These are phyloP conservation scores for Amanita thiersii DNA, from an alignment of 768 basidiomycete genomes.

Conservation along the genomic window DNA sequence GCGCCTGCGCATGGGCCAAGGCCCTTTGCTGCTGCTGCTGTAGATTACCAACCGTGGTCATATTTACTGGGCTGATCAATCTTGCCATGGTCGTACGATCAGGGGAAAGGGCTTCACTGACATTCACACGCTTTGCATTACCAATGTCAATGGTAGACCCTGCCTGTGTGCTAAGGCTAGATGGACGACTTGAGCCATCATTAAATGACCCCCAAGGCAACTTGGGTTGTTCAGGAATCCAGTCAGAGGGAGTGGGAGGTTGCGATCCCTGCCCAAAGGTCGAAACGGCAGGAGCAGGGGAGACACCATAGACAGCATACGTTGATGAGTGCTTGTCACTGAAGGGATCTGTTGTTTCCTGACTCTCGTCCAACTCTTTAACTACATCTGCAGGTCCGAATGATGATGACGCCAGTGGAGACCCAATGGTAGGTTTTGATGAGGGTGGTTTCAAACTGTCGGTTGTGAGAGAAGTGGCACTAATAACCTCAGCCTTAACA, in stretches of 20 bases:
- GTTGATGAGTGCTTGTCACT: slow-evolving; percentile 47
- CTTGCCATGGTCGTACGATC: slow-evolving; percentile 59
- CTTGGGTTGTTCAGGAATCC: slow-evolving; percentile 29
- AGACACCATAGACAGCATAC: slow-evolving; percentile 23
- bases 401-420: slow-evolving; percentile 62
- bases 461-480: slow-evolving; percentile 31
- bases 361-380: slow-evolving; percentile 45
- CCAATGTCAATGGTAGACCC: slow-evolving; percentile 52
- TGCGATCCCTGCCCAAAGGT: slow-evolving; percentile 27
- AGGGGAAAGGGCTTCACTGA: slow-evolving; percentile 34
- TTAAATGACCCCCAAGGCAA: slow-evolving; percentile 33
- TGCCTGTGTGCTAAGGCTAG: slow-evolving; percentile 58
- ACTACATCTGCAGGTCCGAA: slow-evolving; percentile 65
- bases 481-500: slow-evolving; percentile 74
- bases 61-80: slow-evolving; percentile 41
- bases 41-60: slow-evolving; percentile 26
- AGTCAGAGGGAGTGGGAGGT: slow-evolving; percentile 19
- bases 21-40: slow-evolving; percentile 66
- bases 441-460: slow-evolving; percentile 34
- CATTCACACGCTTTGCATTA: slow-evolving; percentile 61
- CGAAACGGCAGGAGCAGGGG: slow-evolving; percentile 31
- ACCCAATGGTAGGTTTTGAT: slow-evolving; percentile 42
- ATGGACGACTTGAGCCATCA: slow-evolving; percentile 37
- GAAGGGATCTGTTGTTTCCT: slow-evolving; percentile 53
- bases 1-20: slow-evolving; percentile 51